Evolutionary conservation across 1,284 basidiomycete species (phyloP), one percentile per base, ranked within the genome.

Genomic region (Ganoderma lingzhi): DNA sequence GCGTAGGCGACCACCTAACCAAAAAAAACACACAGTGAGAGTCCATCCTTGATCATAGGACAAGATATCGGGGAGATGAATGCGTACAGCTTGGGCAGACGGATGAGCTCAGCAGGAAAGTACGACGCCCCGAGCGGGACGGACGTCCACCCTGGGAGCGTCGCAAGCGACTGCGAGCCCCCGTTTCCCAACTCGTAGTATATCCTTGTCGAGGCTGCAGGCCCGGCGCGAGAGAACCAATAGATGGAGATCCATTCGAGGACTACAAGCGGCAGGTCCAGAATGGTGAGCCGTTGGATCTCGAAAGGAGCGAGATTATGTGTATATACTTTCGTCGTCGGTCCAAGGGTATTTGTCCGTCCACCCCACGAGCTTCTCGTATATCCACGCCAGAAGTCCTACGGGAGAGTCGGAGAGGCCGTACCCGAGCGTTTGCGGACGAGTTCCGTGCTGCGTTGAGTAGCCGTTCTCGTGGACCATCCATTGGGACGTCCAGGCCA

Each of bases 391-490:
- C 2, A 90, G 81, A 15, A 90, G 74, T 0, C 85, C 88, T 3
- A 83, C 80, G 19, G 89, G 89, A 17, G 87, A 89, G 72, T 90
- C 89, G 0, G 83, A 77, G 1, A 90, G 78, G 9, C 80, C 75
- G 70, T 89, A 90, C 0, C 87, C 88, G 3, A 90, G 74, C 0
- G 88, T 90, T 73, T 89, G 87, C 0, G 88, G 88, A 64, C 83
- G 82, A 0, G 86, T 88, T 0, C 78, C 65, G 53, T 89, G 89
- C 63, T 82, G 69, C 1, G 32, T 35, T 35, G 35, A 35, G 35
- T 35, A 35, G 35, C 35, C 35, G 35, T 35, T 35, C 35, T 35
- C 35, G 35, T 35, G 35, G 35, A 35, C 71, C 71, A 0, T 68
- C 62, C 0, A 5, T 15, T 70, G 81, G 6, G 10, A 51, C 23